Evolutionary conservation across 179 eudicot genomes (phyloP), one percentile per base, ranked within the genome.

Genomic region (Heliamphora pulchella): DNA sequence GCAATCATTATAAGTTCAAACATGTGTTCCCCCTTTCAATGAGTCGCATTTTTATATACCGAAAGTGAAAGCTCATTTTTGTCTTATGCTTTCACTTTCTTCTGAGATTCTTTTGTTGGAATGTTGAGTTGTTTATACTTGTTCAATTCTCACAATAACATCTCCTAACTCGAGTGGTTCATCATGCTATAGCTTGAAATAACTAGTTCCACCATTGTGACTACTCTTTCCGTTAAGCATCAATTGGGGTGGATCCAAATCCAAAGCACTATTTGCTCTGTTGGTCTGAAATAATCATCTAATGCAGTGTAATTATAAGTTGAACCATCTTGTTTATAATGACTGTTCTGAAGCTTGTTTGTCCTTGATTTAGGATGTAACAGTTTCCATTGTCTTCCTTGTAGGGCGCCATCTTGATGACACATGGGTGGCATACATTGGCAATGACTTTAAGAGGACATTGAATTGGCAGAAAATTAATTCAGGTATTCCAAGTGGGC

Each of bases 401-500:
- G 73, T 87, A 96, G 99, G 99, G 22, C 92, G 99, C 71, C 99
- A 96, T 87, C 98, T 90, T 61, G 99, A 94, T 82, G 99, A 96
- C 85, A 96, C 99, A 76, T 96, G 99, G 99, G 89, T 89, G 8
- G 98, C 94, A 43, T 83, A 86, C 80, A 84, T 86, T 69, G 91
- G 94, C 39, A 76, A 85, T 57, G 93, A 88, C 82, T 75, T 84
- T 4, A 89, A 80, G 70, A 87, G 78, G 70, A 85, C 80, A 68
- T 57, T 86, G 71, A 87, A 84, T 47, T 96, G 99, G 99, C 93
- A 96, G 81, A 90, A 88, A 84, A 86, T 87, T 3, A 75, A 78
- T 62, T 84, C 97, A 57, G 99, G 96, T 9, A 71, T 84, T 39
- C 99, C 99, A n/a, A 92, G 88, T 77, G 99, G 99, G 6, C 97